phyloP scores from a whole-genome alignment of 2,329 filamentous ascomycete genomes.

The Penicillium occitanis region DNA sequence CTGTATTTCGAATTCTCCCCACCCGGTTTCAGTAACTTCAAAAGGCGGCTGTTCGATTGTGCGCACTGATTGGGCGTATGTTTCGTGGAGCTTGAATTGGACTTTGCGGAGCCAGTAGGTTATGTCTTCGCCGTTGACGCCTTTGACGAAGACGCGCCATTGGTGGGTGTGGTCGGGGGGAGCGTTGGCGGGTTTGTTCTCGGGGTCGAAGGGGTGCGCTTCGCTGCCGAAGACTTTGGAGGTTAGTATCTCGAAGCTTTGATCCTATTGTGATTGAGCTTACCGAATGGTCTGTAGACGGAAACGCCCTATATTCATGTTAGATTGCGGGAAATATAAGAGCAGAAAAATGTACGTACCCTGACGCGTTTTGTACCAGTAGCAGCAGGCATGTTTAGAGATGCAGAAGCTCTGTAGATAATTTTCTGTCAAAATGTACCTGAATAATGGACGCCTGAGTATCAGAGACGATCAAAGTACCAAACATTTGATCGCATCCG shows the following conservation, averaged over 20 bases:
- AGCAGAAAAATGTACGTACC: slow-evolving; percentile 32
- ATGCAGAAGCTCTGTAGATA: neutral
- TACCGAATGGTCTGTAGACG: slow-evolving; percentile 50
- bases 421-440: neutral
- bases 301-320: slow-evolving; percentile 42
- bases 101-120: slow-evolving; percentile 96
- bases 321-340: slow-evolving; percentile 23
- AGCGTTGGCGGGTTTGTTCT: slow-evolving; percentile 70
- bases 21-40: slow-evolving; percentile 86
- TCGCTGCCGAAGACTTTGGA: slow-evolving; percentile 72
- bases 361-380: slow-evolving; percentile 56
- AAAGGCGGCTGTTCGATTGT: slow-evolving; percentile 82
- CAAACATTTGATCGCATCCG: neutral
- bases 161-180: slow-evolving; percentile 93
- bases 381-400: slow-evolving; percentile 52
- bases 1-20: slow-evolving; percentile 97
- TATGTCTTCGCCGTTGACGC: slow-evolving; percentile 84
- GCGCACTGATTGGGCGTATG: slow-evolving; percentile 85
- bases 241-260: neutral
- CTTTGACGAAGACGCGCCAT: slow-evolving; percentile 92
- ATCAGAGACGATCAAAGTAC: neutral
- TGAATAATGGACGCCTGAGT: neutral
- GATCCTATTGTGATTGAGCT: slow-evolving; percentile 17
- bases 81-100: slow-evolving; percentile 97
- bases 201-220: slow-evolving; percentile 73